These are phyloP conservation scores for Mycosphaerella arachidis DNA, from an alignment of 2,329 filamentous ascomycete species.

Conservation along the genomic window DNA sequence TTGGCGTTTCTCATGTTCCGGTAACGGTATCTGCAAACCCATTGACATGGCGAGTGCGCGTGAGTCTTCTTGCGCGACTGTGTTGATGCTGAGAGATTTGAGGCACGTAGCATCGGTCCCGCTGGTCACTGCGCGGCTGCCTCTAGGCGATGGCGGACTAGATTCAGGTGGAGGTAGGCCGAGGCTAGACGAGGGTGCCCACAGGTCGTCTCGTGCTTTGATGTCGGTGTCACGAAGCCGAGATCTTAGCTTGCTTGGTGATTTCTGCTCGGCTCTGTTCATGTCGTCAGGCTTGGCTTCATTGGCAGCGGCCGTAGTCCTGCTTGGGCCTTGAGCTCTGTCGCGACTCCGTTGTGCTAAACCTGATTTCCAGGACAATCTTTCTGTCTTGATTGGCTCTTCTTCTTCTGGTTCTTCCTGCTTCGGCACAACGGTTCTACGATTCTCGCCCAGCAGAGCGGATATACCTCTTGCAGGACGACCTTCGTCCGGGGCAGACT, in stretches of 20 bases:
- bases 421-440: neutral
- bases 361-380: constrained; percentile 1
- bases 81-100: constrained; percentile 28
- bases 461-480: neutral
- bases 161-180: constrained; percentile 7
- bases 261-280: neutral
- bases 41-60: constrained; percentile 14
- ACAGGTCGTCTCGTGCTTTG: constrained; percentile 21
- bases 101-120: constrained; percentile 26
- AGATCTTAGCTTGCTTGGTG: neutral
- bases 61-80: constrained; percentile 13
- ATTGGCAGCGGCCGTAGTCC: neutral
- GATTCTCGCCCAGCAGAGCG: neutral
- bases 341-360: neutral
- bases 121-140: constrained; percentile 22
- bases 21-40: constrained; percentile 20
- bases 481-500: constrained; percentile 8
- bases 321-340: neutral
- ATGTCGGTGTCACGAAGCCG: constrained; percentile 7
- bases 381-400: neutral
- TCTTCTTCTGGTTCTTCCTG: neutral
- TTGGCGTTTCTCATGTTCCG: constrained; percentile 11
- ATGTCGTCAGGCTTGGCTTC: neutral
- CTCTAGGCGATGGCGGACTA: constrained; percentile 11
- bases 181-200: constrained; percentile 23